phyloP scores from a whole-genome alignment of 257 asterid species.

The Cruciata laevipes region DNA sequence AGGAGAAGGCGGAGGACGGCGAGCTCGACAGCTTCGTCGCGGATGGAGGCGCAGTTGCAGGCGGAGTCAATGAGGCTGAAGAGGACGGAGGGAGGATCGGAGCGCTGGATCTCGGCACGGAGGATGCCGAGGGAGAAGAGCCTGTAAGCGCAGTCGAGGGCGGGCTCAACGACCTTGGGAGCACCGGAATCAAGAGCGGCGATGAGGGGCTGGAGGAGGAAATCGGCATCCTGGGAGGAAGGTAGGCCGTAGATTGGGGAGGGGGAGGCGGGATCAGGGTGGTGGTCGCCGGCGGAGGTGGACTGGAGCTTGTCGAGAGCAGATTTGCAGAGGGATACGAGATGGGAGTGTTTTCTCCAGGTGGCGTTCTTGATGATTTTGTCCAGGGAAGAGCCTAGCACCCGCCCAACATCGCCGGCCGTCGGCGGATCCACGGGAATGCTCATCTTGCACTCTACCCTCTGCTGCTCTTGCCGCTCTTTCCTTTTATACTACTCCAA shows the following conservation, averaged over 20 bases:
- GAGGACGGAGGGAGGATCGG: constrained; percentile 28
- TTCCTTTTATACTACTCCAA: too few species aligned
- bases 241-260: constrained; percentile 77
- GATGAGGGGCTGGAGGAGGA: constrained; percentile 64
- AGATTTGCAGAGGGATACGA: constrained; percentile 83
- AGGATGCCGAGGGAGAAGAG: constrained; percentile 70
- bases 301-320: constrained; percentile 87
- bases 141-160: constrained; percentile 77
- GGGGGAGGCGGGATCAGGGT: constrained; percentile 59
- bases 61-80: constrained; percentile 67
- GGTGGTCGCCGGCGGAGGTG: constrained; percentile 52
- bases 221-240: constrained; percentile 59
- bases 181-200: constrained; percentile 70
- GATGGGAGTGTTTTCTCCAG: constrained; percentile 93
- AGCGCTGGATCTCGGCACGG: constrained; percentile 55
- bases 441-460: too few species aligned
- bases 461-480: too few species aligned
- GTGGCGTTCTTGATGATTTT: constrained; percentile 95
- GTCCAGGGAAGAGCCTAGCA: constrained; percentile 90
- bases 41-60: constrained; percentile 65
- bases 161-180: constrained; percentile 90
- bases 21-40: constrained; percentile 75
- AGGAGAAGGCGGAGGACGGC: constrained; percentile 73
- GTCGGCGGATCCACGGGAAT: neutral
- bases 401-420: constrained; percentile 22